A percentile compares a stretch with the other conserved stretches of the same genome.
These are phyloP conservation scores for Volvox carteri DNA, from an alignment of 163 green algal genomes.

Conservation along the genomic window DNA sequence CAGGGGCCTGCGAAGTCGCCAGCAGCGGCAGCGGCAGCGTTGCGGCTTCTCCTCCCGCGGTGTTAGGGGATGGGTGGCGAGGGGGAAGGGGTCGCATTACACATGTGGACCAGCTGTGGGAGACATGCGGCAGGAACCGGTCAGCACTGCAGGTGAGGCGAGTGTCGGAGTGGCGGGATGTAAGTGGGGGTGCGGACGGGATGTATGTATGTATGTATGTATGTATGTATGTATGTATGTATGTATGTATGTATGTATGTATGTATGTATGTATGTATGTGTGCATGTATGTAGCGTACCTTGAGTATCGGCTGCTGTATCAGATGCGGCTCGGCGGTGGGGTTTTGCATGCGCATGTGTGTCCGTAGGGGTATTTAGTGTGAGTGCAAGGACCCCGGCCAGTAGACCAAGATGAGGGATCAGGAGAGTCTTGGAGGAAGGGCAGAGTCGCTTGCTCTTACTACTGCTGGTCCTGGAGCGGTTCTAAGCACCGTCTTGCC, in stretches of 20 bases:
- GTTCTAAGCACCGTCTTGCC: not conserved
- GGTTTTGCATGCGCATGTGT: no score
- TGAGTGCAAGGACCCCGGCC: no score
- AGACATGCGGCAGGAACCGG: not conserved
- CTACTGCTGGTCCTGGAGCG: not conserved
- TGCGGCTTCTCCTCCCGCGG: no score
- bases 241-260: not conserved
- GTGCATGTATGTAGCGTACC: not conserved
- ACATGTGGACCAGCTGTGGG: slow-evolving; percentile 51
- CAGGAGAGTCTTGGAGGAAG: no score
- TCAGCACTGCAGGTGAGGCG: slow-evolving; percentile 24
- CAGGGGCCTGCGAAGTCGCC: not conserved
- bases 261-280: not conserved
- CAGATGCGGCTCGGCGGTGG: not conserved
- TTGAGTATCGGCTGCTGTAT: not conserved
- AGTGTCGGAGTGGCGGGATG: not conserved
- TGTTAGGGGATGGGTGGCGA: not conserved
- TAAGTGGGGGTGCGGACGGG: not conserved
- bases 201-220: not conserved
- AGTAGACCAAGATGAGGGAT: no score
- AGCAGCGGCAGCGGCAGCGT: not conserved
- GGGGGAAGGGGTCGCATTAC: slow-evolving; percentile 2
- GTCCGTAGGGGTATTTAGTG: no score
- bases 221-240: not conserved
- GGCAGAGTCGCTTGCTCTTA: not conserved